Conservation (phyloP, 768 basidiomycete species). For the Clitopilus passeckerianus region DNA sequence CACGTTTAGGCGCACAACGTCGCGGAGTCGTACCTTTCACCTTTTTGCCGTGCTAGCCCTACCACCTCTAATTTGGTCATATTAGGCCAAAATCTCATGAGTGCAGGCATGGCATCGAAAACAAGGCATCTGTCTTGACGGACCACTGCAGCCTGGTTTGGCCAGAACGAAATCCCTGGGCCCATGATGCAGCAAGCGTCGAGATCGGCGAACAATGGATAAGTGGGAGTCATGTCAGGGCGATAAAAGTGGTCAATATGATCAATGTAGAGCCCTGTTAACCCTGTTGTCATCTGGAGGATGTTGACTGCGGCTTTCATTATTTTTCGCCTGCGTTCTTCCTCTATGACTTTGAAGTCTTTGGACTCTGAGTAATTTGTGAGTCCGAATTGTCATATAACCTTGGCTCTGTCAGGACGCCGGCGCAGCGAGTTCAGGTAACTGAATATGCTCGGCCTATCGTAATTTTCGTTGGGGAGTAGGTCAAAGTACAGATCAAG, state of each 20-base stretch:
- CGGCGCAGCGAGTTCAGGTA: background rate
- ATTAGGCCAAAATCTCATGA: background rate
- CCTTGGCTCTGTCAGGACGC: background rate
- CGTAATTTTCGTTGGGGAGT: background rate
- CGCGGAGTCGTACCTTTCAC: background rate
- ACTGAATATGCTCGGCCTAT: background rate
- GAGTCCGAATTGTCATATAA: background rate
- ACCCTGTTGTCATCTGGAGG: background rate
- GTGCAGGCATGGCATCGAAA: background rate
- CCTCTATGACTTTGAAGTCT: background rate
- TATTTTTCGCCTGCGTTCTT: background rate
- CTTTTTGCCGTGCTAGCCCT: background rate
- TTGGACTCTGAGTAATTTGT: background rate
- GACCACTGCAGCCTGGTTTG: background rate
- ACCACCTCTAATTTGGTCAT: background rate
- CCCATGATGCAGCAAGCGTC: background rate
- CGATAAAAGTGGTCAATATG: background rate
- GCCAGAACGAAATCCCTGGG: background rate
- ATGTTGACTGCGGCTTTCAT: background rate
- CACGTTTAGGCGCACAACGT: background rate
- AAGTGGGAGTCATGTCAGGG: background rate
- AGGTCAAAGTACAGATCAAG: background rate
- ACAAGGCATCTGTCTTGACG: background rate
- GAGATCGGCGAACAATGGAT: background rate
- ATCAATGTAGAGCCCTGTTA: background rate